Evolutionary conservation across 306 rosid species (phyloP), one percentile per base, ranked within the genome.

Genomic region (Prosopis cineraria): DNA sequence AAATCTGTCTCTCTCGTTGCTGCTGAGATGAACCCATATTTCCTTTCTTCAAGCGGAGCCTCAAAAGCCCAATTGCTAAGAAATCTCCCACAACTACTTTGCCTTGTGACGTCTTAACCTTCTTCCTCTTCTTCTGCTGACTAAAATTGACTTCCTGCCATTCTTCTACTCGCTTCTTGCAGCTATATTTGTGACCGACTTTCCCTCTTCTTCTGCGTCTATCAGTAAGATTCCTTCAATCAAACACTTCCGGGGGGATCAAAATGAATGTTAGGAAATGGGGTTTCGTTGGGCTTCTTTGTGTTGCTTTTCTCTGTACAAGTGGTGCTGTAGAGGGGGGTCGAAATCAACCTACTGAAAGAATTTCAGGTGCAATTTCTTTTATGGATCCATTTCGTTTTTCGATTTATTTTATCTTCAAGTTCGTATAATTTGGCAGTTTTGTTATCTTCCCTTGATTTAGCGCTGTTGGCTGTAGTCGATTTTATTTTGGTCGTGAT

Each of bases 341-440:
- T 60, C 84, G 89, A 55, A 84, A 81, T 79, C 93, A 81, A 30
- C 96, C 90, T 39, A 93, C 97, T 45, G 99, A 96, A 83, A 83
- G 99, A 78, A 96, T 96, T 82, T 93, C 99, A 81, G 99, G 99
- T 91, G 56, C 25, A 80, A 20, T 68, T 58, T n/a, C 41, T 40
- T 74, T 47, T 68, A 8, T 50, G 70, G 68, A 25, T 43, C 30
- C 36, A 41, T 59, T 67, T 34, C 19, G 17, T 29, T 27, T 68
- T 66, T 67, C 25, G 17, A 40, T 53, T 77, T 70, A 6, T 41
- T 37, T 78, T 27, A 53, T 81, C 33, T 56, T 12, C 34, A 17
- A 5, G 59, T 22, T 52, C 1, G 55, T 20, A 65, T 69, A 70
- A 58, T 33, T 52, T 13, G 22, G 58, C 14, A 6, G 11, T 29